These are phyloP conservation scores for Leishmania tropica DNA, from an alignment of 208 protist genomes.

Conservation along the genomic window DNA sequence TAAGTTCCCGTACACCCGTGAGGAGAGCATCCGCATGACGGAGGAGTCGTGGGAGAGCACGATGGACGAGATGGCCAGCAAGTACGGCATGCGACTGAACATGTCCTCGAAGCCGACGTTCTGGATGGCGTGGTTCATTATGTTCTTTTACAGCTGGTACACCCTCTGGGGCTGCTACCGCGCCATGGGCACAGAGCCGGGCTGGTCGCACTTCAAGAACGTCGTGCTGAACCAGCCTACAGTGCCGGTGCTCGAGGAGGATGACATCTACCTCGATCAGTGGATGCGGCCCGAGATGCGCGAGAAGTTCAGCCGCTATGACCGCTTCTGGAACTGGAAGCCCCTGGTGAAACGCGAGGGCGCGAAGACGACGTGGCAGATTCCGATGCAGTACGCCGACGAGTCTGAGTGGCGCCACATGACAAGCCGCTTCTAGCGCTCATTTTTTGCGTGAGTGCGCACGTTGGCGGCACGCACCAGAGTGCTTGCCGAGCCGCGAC, in stretches of 20 bases:
- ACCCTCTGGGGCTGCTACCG: constrained; percentile 91
- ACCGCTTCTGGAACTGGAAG: constrained; percentile 92
- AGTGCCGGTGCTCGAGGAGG: constrained; percentile 82
- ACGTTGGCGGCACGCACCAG: neutral
- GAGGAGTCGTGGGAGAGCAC: constrained; percentile 90
- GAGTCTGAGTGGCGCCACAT: constrained; percentile 92
- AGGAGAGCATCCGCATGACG: constrained; percentile 90
- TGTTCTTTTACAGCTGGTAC: constrained; percentile 89
- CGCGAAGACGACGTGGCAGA: constrained; percentile 74
- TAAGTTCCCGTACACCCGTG: constrained; percentile 90
- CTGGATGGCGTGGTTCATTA: constrained; percentile 85
- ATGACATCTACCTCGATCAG: constrained; percentile 91
- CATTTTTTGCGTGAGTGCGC: neutral
- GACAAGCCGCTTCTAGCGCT: constrained; percentile 66
- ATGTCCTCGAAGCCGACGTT: constrained; percentile 86
- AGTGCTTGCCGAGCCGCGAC: neutral
- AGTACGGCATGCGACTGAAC: constrained; percentile 88
- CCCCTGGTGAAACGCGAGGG: constrained; percentile 84
- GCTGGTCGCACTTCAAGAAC: constrained; percentile 79
- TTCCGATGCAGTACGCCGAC: constrained; percentile 78
- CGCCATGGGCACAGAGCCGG: constrained; percentile 80
- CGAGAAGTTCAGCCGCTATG: constrained; percentile 78
- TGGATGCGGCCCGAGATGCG: constrained; percentile 88
- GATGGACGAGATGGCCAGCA: constrained; percentile 90
- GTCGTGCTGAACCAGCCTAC: constrained; percentile 77